Base-by-base conservation (phyloP, 805 yeast genomes). In the Cyberlindnera mycetangii region DNA sequence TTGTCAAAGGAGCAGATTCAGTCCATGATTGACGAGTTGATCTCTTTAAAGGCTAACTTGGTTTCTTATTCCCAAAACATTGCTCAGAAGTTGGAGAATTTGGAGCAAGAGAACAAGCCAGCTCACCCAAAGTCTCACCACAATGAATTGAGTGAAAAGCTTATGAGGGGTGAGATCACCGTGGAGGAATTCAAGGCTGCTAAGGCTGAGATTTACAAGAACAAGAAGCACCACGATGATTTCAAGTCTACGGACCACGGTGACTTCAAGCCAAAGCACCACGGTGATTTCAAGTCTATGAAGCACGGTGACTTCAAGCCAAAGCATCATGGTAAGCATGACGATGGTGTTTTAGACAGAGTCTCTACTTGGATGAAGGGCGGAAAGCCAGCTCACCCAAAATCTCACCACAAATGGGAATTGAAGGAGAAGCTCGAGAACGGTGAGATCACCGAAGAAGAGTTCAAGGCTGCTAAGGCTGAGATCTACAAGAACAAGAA, bases 1-100 rank as follows among this genome's bases (percentile, higher is more conserved):
- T 33, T 45, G 34, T 21, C 45, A 25, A 33, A 37, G 15, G 49
- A 45, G 33, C 40, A 45, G 31, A 31, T 45, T 9, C 17, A 17
- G 20, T 4, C 27, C 7, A 27, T 32, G 32, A 31, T 44, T n/a
- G 20, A 28, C 11, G 40, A 44, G 16, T 22, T 39, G 14, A 20
- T 17, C 20, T 8, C n/a, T 5, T 35, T 42, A 35, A 25, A 28
- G 21, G 32, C 8, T 4, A n/a, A 39, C 36, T 17, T 46, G 18
- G 11, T 32, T 7, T 22, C 24, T 7, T 44, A 38, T 24, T 15
- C 37, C 17, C 15, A 25, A 16, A n/a, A 27, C n/a, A 25, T 33
- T 18, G 3, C 14, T n/a, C 28, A 34, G 36, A 44, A 39, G 27
- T 11, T 30, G 28, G 28, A 25, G 28, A 12, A 25, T 10, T 24